These are phyloP conservation scores for Colletotrichum cordylinicola DNA, from an alignment of 2,329 filamentous ascomycete species.

Conservation along the genomic window DNA sequence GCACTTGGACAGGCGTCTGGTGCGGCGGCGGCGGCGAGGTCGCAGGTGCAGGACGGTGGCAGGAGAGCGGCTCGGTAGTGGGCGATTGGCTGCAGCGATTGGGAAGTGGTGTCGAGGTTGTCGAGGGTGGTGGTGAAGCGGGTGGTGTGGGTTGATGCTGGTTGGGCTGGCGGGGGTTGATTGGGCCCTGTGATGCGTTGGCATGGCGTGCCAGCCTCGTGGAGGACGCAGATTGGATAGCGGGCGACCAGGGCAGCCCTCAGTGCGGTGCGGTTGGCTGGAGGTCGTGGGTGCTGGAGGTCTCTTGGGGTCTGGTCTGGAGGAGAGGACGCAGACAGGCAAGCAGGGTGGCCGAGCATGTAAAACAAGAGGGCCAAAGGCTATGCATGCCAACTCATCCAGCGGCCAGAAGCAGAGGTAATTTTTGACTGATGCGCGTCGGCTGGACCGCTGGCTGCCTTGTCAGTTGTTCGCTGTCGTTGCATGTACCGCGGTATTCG, in stretches of 20 bases:
- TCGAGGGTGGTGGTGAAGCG: not conserved
- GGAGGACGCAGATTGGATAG: constrained; percentile 25
- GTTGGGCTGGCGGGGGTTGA: constrained; percentile 12
- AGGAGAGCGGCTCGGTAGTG: constrained; percentile 11
- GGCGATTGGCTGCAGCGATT: constrained; percentile 2
- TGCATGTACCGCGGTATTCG: not conserved
- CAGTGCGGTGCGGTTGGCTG: not conserved
- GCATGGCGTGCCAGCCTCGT: constrained; percentile 24
- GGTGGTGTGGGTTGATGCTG: constrained; percentile 15
- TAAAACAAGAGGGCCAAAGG: constrained; percentile 18
- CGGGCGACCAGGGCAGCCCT: constrained; percentile 2
- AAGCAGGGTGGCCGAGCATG: constrained; percentile 1
- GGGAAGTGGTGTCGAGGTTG: not conserved
- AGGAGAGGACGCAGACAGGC: not conserved
- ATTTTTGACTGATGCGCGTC: not conserved
- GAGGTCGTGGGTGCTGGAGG: not conserved
- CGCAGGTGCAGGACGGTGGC: not conserved
- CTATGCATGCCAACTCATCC: constrained; percentile 24
- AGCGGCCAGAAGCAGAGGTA: constrained; percentile 8
- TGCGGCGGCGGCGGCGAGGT: not conserved
- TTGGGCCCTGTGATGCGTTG: constrained; percentile 25
- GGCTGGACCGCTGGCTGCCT: not conserved
- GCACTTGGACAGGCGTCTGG: not conserved
- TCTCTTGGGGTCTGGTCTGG: not conserved
- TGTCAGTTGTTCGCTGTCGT: not conserved